A percentile compares a stretch with the other conserved stretches of the same genome.
phyloP scores from a whole-genome alignment of 305 asterid genomes.

The Rubia tinctorum region DNA sequence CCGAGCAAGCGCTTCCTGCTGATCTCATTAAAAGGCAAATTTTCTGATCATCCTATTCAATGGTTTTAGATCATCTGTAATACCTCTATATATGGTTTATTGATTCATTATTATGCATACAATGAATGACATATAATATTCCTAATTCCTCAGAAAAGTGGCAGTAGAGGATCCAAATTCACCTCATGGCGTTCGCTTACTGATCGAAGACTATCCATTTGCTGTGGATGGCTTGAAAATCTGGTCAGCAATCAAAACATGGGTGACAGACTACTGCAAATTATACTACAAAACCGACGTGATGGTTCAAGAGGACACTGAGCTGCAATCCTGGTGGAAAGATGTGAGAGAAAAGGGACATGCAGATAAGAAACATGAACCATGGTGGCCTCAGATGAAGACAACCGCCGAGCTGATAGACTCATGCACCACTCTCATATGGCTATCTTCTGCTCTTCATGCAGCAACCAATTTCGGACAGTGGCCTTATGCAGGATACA shows the following conservation, averaged over 20 bases:
- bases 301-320: slow-evolving; percentile 45
- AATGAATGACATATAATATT: neutral
- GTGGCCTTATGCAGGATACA: slow-evolving; percentile 76
- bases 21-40: slow-evolving; percentile 75
- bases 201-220: slow-evolving; percentile 78
- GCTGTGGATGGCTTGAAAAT: slow-evolving; percentile 91
- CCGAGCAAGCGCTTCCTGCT: slow-evolving; percentile 75
- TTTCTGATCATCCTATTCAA: neutral
- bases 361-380: slow-evolving; percentile 70
- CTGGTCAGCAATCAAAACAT: slow-evolving; percentile 75
- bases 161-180: slow-evolving; percentile 58
- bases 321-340: slow-evolving; percentile 87
- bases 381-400: slow-evolving; percentile 81
- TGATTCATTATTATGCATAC: too few species aligned
- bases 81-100: too few species aligned
- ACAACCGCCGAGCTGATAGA: slow-evolving; percentile 48
- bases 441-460: slow-evolving; percentile 92
- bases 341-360: slow-evolving; percentile 77
- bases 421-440: slow-evolving; percentile 70
- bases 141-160: slow-evolving; percentile 44
- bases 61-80: neutral
- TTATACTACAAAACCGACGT: slow-evolving; percentile 53
- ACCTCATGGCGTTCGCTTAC: slow-evolving; percentile 55
- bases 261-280: slow-evolving; percentile 70
- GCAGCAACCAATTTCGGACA: slow-evolving; percentile 92